Evolutionary conservation across 208 protist genomes (phyloP), one percentile per base, ranked within the genome.

Genomic region (Trypanosoma rangeli): DNA sequence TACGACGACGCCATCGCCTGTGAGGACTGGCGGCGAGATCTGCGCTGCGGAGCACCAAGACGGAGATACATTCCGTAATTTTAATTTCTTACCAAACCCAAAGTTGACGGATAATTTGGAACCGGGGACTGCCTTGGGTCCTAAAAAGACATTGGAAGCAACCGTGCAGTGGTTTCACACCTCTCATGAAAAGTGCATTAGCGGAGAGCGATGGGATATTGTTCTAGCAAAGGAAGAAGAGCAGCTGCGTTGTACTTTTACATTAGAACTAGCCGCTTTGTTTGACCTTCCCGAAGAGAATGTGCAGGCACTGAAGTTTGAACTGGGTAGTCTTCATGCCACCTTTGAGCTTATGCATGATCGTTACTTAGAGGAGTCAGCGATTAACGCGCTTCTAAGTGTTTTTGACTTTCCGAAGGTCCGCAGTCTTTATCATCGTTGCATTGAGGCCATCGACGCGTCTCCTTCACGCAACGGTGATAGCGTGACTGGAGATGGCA

Each of bases 351-450:
- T 86, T 9, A 44, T 73, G 5, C 84, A 86, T 69, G 84, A 83
- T 67, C 52, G 39, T 12, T 73, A 76, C 42, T 72, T 89, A 20
- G 33, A 72, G 1, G 64, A 69, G 31, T 16, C 28, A 16, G 82
- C 69, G n/a, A 73, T 86, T 28, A 74, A 72, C 28, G 52, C 69
- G 35, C 55, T 76, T 2, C 44, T 86, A 12, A 64, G 71, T 3
- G 74, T 80, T 20, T 86, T 81, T 74, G 67, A 81, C 63, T 86
- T 83, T 70, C 73, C 75, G 0, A 24, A 64, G 18, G 65, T 86
- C 37, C 68, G 55, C 20, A 59, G 56, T 28, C 26, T 86, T 59
- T 83, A 86, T 29, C 33, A 61, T 24, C 72, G 52, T 5, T 77
- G 46, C 31, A 26, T 71, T 55, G 48, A 53, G 18, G 49, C 1